Percentiles rank a stretch among this genome's conserved stretches.
These are phyloP conservation scores for Letharia columbiana DNA, from an alignment of 495 filamentous ascomycete species.

Conservation along the genomic window DNA sequence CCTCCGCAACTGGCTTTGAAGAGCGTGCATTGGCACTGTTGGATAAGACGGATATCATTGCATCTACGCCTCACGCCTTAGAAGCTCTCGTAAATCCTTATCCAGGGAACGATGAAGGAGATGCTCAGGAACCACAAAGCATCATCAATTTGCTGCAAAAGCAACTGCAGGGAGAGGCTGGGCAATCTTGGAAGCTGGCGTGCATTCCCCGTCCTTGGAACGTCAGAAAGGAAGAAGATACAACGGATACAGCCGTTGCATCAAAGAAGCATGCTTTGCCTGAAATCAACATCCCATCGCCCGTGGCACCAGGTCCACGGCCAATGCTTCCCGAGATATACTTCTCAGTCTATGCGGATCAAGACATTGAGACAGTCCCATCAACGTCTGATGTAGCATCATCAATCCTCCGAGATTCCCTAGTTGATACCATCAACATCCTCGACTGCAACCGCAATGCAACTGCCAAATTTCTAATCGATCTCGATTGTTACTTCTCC, in stretches of 20 bases:
- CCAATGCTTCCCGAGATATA: slow-evolving; percentile 86
- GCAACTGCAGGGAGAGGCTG: slow-evolving; percentile 67
- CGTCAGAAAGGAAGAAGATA: slow-evolving; percentile 42
- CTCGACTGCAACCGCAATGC: slow-evolving; percentile 86
- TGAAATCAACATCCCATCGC: slow-evolving; percentile 59
- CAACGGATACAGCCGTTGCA: slow-evolving; percentile 36
- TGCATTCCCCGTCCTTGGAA: slow-evolving; percentile 84
- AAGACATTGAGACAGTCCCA: slow-evolving; percentile 89
- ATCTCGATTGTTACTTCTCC: slow-evolving; percentile 90
- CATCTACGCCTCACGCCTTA: slow-evolving; percentile 69
- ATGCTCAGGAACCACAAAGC: slow-evolving; percentile 50
- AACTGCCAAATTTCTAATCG: slow-evolving; percentile 80
- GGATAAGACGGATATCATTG: slow-evolving; percentile 87
- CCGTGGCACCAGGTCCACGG: slow-evolving; percentile 62
- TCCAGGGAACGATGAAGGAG: slow-evolving; percentile 46
- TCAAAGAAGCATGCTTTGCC: slow-evolving; percentile 63
- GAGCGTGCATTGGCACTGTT: slow-evolving; percentile 67
- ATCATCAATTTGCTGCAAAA: slow-evolving; percentile 76
- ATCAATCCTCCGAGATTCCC: slow-evolving; percentile 70
- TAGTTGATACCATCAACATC: slow-evolving; percentile 90
- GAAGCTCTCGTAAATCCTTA: slow-evolving; percentile 81
- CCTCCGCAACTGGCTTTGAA: slow-evolving; percentile 54
- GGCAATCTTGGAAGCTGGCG: slow-evolving; percentile 60
- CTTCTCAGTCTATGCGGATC: slow-evolving; percentile 82
- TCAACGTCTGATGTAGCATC: slow-evolving; percentile 64